Evolutionary conservation across 257 asterid genomes (phyloP), one percentile per base, ranked within the genome.

Genomic region (Cinchona pubescens): DNA sequence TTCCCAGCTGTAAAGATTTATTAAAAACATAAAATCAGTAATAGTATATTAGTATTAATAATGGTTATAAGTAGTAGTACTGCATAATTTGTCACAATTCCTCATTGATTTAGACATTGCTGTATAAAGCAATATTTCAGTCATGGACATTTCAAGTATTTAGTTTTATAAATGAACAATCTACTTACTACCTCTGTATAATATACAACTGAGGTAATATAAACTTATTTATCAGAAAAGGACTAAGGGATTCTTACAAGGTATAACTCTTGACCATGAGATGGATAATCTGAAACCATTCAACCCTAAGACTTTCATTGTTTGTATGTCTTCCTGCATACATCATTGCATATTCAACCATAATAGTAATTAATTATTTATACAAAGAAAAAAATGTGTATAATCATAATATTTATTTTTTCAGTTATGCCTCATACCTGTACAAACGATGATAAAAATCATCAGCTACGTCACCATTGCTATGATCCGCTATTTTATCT

Each of bases 381-480:
- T n/a, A n/a, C n/a, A 18, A 49, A 46, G 14, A 13, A 45, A 15
- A 12, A 51, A 18, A 21, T 4, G n/a, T 6, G 1, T 19, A 19
- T 16, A 16, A 51, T 40, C 45, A 40, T 5, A 40, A 40, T 40
- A 40, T 40, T 11, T 27, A 59, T 56, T 63, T 0, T 40, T 40
- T 7, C 5, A 45, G 23, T 21, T 59, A 25, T 29, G 1, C 25
- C 14, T 8, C 9, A 6, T 64, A 87, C 95, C 92, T 87, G 74
- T 84, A 87, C n/a, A n/a, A n/a, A 56, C 74, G 83, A 67, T 89
- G 80, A 61, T 86, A 89, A 45, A 89, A 87, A 68, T 89, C 87
- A 40, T 67, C 64, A 34, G 92, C 92, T 73, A 86, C 69, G 42
- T 87, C 92, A 3, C 88, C 90, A 25, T 79, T 86, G 67, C 82